Evolutionary conservation across 2,329 filamentous ascomycete species (phyloP).

Genomic region (Scedosporium boydii): DNA sequence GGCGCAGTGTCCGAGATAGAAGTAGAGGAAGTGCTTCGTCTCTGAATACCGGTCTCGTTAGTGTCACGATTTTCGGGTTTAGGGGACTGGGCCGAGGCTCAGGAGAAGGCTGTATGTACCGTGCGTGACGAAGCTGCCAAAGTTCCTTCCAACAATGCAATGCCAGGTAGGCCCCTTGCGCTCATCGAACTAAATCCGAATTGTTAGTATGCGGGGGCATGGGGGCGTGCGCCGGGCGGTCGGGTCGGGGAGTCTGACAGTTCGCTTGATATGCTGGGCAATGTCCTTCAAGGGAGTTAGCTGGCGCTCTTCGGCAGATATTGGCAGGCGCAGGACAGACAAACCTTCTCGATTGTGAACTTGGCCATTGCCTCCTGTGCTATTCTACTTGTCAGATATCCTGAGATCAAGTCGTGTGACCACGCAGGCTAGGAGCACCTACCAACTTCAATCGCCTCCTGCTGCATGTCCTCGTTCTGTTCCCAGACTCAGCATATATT

Average conservation of each 20-base stretch:
- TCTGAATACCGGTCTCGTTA: slow-evolving; percentile 42
- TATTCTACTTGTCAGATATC: slow-evolving; percentile 18
- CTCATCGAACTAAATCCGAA: slow-evolving; percentile 69
- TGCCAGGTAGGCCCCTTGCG: slow-evolving; percentile 98
- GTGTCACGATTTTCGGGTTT: background rate
- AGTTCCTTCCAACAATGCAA: slow-evolving; percentile 97
- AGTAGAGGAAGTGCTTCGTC: slow-evolving; percentile 99
- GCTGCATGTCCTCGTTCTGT: slow-evolving; percentile 94
- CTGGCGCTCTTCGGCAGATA: background rate
- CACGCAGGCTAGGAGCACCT: slow-evolving; percentile 31
- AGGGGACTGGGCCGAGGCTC: background rate
- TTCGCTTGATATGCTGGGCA: slow-evolving; percentile 90
- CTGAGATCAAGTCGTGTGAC: background rate
- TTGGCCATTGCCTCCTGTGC: slow-evolving; percentile 56
- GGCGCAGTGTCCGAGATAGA: slow-evolving; percentile 97
- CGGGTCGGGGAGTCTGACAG: slow-evolving; percentile 42
- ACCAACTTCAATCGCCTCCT: slow-evolving; percentile 94
- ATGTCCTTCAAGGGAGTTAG: slow-evolving; percentile 57
- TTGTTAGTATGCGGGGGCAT: slow-evolving; percentile 1
- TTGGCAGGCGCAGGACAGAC: too few species aligned
- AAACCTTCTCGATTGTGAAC: slow-evolving; percentile 53
- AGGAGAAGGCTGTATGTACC: slow-evolving; percentile 54
- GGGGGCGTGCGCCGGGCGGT: slow-evolving; percentile 7
- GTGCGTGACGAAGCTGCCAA: slow-evolving; percentile 97
- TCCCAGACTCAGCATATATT: slow-evolving; percentile 1